Percentiles rank a stretch among this genome's conserved stretches.
These are phyloP conservation scores for Phytophthora cactorum DNA, from an alignment of 352 stramenopile species.

Conservation along the genomic window DNA sequence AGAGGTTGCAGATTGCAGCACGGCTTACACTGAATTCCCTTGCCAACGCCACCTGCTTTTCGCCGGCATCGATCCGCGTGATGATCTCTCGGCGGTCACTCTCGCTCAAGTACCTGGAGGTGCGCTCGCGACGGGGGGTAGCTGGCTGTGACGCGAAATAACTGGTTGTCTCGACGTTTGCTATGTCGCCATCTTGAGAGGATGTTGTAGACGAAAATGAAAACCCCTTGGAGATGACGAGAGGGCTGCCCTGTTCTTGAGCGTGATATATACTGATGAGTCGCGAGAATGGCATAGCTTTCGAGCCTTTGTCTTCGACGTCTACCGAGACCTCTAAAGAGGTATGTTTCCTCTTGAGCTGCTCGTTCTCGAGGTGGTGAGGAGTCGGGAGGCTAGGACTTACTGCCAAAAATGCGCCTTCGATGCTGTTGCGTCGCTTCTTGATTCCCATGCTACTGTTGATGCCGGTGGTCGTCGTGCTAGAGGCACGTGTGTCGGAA, in stretches of 20 bases:
- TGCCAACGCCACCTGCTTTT: constrained; percentile 57
- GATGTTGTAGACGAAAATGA: constrained; percentile 25
- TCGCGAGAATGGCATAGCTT: constrained; percentile 5
- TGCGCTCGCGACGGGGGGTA: constrained; percentile 30
- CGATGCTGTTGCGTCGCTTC: constrained; percentile 31
- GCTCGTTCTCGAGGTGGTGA: constrained; percentile 9
- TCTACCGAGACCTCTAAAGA: background rate
- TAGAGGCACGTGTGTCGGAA: constrained; percentile 17
- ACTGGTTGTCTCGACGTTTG: constrained; percentile 10
- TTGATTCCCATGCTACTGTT: constrained; percentile 13
- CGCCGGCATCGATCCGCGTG: constrained; percentile 45
- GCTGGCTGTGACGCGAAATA: constrained; percentile 31
- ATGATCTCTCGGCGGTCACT: constrained; percentile 48
- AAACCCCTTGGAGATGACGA: constrained; percentile 10
- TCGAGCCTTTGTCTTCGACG: constrained; percentile 1
- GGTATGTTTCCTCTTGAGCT: constrained; percentile 26
- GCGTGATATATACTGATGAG: constrained; percentile 21
- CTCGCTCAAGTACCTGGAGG: constrained; percentile 36
- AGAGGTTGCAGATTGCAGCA: constrained; percentile 61
- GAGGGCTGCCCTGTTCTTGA: constrained; percentile 7
- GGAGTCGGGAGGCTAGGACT: constrained; percentile 8
- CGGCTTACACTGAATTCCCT: constrained; percentile 57
- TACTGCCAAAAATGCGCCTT: constrained; percentile 23
- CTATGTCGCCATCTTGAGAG: constrained; percentile 21
- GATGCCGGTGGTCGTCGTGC: constrained; percentile 10